Percentiles rank a stretch among this genome's conserved stretches.
phyloP scores from a whole-genome alignment of 495 filamentous ascomycete genomes.

The Penicillium turbatum region DNA sequence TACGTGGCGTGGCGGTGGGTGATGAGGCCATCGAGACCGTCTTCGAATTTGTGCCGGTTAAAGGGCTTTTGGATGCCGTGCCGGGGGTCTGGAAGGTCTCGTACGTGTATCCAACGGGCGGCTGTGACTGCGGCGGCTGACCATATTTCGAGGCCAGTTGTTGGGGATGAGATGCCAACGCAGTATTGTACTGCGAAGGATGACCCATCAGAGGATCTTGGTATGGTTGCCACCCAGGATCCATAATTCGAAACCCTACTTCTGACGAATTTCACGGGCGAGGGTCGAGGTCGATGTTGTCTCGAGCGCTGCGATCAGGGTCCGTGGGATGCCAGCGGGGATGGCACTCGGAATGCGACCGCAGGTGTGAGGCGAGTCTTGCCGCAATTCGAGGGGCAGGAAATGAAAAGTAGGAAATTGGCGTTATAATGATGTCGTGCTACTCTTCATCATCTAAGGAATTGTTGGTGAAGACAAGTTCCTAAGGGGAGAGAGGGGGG shows the following conservation, averaged over 20 bases:
- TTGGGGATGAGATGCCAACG: conserved; percentile 38
- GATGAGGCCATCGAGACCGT: conserved; percentile 57
- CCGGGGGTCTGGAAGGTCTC: conserved; percentile 61
- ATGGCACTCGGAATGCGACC: conserved; percentile 29
- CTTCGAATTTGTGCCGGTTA: conserved; percentile 51
- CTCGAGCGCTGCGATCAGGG: conserved; percentile 33
- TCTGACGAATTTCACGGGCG: neutral
- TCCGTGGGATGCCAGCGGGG: conserved; percentile 30
- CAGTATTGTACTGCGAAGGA: conserved; percentile 41
- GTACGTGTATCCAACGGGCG: conserved; percentile 66
- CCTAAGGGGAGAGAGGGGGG: conserved; percentile 10
- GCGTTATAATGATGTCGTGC: conserved; percentile 17
- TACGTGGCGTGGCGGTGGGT: conserved; percentile 60
- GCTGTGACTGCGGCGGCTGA: conserved; percentile 52
- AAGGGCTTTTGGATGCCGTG: conserved; percentile 41
- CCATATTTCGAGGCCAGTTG: conserved; percentile 42
- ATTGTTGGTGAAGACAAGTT: conserved; percentile 11
- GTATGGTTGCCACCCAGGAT: conserved; percentile 52
- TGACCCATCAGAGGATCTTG: conserved; percentile 44
- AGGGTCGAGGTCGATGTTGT: conserved; percentile 23
- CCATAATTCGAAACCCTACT: conserved; percentile 31
- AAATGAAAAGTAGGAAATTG: conserved; percentile 19
- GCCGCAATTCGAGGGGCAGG: conserved; percentile 22
- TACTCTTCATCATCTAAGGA: conserved; percentile 31
- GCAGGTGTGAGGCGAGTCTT: conserved; percentile 12